Evolutionary conservation across 2,329 filamentous ascomycete species (phyloP).

Genomic region (Fusarium setosum): DNA sequence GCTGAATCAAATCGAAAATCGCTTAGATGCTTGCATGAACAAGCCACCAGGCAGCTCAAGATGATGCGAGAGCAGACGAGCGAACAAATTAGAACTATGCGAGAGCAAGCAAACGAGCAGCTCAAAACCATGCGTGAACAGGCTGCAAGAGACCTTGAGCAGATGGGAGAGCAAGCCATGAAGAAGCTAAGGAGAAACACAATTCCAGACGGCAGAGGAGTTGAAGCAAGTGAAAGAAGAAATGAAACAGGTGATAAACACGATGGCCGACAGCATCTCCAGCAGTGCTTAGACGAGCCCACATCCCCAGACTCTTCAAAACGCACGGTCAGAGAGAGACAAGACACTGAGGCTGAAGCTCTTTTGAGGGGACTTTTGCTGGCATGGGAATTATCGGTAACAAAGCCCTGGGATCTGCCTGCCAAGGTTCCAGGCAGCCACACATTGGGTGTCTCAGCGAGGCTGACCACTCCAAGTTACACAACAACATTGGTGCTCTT

Average conservation of each 20-base stretch:
- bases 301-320: too few species aligned
- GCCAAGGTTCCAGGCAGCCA: too few species aligned
- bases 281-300: neutral
- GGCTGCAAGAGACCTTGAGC: neutral
- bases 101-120: neutral
- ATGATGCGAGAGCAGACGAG: slow-evolving; percentile 4
- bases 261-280: neutral
- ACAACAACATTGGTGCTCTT: too few species aligned
- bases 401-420: too few species aligned
- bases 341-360: too few species aligned
- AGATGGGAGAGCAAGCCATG: neutral
- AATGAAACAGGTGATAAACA: neutral
- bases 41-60: slow-evolving; percentile 3
- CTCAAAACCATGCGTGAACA: slow-evolving; percentile 11
- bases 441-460: too few species aligned
- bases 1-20: too few species aligned
- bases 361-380: too few species aligned
- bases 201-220: too few species aligned
- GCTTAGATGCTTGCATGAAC: neutral
- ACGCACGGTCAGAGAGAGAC: too few species aligned
- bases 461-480: too few species aligned
- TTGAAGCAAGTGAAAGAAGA: neutral
- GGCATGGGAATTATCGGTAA: too few species aligned
- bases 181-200: neutral
- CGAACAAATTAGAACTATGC: neutral